Evolutionary conservation across 1,139 yeast species (phyloP), one percentile per base, ranked within the genome.

Genomic region (Yamadazyma trypodendri): DNA sequence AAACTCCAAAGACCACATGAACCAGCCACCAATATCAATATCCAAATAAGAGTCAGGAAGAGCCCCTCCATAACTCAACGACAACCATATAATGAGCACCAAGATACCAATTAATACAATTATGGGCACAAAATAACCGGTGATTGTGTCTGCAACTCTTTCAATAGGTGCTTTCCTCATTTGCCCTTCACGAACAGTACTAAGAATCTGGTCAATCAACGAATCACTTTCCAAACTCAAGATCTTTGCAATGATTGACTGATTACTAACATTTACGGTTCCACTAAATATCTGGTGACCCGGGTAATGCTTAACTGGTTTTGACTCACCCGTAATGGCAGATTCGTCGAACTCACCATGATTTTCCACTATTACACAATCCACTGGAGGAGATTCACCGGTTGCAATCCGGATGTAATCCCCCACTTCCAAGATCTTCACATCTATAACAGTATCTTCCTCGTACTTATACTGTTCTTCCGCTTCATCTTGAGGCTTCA

Each of bases 251-350:
- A 76, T 56, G 2, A 83, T 63, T 0, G 84, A 60, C 9, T 59
- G 62, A 13, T 72, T 65, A 1, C 92, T 88, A 15, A 65, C 63
- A 49, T 84, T 84, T 2, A 83, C 73, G 0, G 92, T 82, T 2
- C 92, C 94, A 0, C 89, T 81, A 57, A 74, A 84, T 1, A 84
- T 65, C 44, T 80, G 84, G 44, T 83, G 87, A 2, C 83, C 83
- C 1, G 63, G 61, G 1, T 41, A 37, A 47, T 72, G 81, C 16
- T 59, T 60, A 4, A 77, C 75, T 1, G 79, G 72, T 11, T 60
- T 56, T 0, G 83, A 76, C 54, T 84, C 95, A 23, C 95, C 95
- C 0, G 94, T 84, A 13, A 85, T 65, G 16, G 90, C 86, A 30
- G 88, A 77, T 52, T 84, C 94, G 51, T 85, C 87, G 56, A 85